phyloP scores from a whole-genome alignment of 352 stramenopile genomes.

The Phytophthora megakarya region DNA sequence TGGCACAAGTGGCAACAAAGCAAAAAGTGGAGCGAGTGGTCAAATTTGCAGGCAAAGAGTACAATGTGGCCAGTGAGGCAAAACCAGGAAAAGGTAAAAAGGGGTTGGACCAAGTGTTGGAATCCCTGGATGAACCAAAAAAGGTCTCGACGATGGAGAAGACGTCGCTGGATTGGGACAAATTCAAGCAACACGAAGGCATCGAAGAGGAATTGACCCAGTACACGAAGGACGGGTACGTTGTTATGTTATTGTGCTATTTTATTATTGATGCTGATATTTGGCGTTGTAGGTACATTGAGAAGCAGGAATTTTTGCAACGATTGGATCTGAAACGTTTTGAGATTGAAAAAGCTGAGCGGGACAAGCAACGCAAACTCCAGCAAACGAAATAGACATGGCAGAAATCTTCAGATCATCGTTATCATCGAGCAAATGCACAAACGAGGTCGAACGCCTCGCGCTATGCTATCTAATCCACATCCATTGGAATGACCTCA shows the following conservation, averaged over 20 bases:
- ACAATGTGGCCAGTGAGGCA: slow-evolving; percentile 44
- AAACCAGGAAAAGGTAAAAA: slow-evolving; percentile 18
- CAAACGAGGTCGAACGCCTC: not conserved
- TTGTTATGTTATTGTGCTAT: not conserved
- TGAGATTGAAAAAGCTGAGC: slow-evolving; percentile 89
- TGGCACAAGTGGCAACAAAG: slow-evolving; percentile 27
- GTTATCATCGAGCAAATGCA: slow-evolving; percentile 20
- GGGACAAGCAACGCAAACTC: slow-evolving; percentile 72
- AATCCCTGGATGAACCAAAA: slow-evolving; percentile 85
- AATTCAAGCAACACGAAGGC: slow-evolving; percentile 93
- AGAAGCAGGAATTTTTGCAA: slow-evolving; percentile 96
- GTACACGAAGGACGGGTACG: slow-evolving; percentile 91
- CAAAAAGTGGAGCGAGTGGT: slow-evolving; percentile 64
- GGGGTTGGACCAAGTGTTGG: slow-evolving; percentile 87
- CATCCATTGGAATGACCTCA: slow-evolving; percentile 77
- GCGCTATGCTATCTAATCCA: slow-evolving; percentile 50
- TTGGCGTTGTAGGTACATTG: slow-evolving; percentile 74
- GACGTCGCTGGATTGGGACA: slow-evolving; percentile 94
- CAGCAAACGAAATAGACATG: slow-evolving; percentile 39
- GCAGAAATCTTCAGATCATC: slow-evolving; percentile 8
- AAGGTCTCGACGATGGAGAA: slow-evolving; percentile 96
- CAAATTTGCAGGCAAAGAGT: slow-evolving; percentile 87
- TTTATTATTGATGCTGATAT: not conserved
- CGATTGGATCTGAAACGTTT: slow-evolving; percentile 89
- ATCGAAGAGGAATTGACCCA: slow-evolving; percentile 93